Base-by-base conservation (phyloP, 768 basidiomycete genomes). In the Leccinellum rugosiceps region DNA sequence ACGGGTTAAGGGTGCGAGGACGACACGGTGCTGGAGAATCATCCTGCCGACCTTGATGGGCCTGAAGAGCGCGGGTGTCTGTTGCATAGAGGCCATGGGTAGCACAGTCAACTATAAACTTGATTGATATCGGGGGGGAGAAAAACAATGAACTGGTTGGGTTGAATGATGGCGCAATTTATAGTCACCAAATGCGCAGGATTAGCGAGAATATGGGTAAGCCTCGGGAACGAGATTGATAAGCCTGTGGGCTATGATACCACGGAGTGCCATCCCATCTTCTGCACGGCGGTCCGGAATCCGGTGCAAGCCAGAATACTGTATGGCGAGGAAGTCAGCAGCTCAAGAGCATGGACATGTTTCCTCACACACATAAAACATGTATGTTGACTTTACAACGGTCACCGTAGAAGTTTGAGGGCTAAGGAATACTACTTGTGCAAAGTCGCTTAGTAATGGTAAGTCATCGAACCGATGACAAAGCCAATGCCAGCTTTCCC, bases 1-100 rank as follows among this genome's bases (percentile, higher is more conserved):
- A 4, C 83, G 77, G 0, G 83, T 85, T 19, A 81, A 61, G 4
- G 84, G 84, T 0, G 83, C 77, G 45, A 83, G 74, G 1, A 80
- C 80, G 52, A 85, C 69, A 2, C 83, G 76, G 64, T 85, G 83
- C 49, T 72, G 53, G 15, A 83, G 74, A 3, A 63, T 56, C 19
- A 77, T 35, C 1, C 61, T 56, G 32, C 82, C 83, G 21, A 84
- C 71, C 48, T 65, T 63, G 56, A 77, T 74, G 9, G 81, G 77
- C 26, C 73, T 70, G 67, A 83, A 83, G 43, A 83, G 78, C 15
- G 44, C 43, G 2, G 66, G 56, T 1, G 28, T 51, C 25, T 47
- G 50, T 4, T 55, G 44, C 26, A 25, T 25, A 25, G 25, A 25
- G 25, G 25, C 25, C 25, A 21, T 34, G 25, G 14, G 21, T n/a